Evolutionary conservation across 2,329 filamentous ascomycete genomes (phyloP).

Genomic region (Apiospora kogelbergensis): DNA sequence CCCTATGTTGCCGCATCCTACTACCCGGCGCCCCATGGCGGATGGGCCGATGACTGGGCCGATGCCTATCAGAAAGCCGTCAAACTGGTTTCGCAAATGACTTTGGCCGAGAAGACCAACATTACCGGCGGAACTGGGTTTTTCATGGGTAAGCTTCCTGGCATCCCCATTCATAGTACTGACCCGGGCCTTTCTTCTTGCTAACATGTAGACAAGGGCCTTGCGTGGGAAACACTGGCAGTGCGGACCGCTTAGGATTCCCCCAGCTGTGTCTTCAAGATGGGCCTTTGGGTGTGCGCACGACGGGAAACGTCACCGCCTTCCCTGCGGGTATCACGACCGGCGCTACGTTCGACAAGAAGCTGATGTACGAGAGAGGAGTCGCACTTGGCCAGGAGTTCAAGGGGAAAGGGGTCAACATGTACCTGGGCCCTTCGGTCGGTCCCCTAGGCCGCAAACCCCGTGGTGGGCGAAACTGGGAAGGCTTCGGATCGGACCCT

Average conservation of each 20-base stretch:
- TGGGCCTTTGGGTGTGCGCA: constrained; percentile 68
- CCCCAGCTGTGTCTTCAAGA: constrained; percentile 73
- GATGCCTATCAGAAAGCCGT: constrained; percentile 71
- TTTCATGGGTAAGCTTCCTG: constrained; percentile 57
- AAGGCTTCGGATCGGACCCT: constrained; percentile 71
- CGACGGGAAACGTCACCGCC: constrained; percentile 72
- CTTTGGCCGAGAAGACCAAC: constrained; percentile 78
- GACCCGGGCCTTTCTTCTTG: neutral
- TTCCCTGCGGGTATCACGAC: constrained; percentile 79
- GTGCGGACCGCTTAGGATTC: constrained; percentile 68
- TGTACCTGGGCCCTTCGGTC: constrained; percentile 69
- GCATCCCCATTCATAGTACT: neutral
- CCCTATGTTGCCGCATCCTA: constrained; percentile 56
- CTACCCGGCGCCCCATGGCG: constrained; percentile 72
- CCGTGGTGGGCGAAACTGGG: constrained; percentile 73
- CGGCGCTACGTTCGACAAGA: constrained; percentile 74
- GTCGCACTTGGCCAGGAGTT: constrained; percentile 70
- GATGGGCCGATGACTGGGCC: constrained; percentile 68
- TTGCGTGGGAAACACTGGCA: constrained; percentile 77
- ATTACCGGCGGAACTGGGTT: constrained; percentile 70
- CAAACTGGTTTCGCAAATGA: constrained; percentile 71
- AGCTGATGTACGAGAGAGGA: constrained; percentile 66
- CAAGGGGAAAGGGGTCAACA: constrained; percentile 70
- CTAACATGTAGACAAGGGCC: constrained; percentile 36
- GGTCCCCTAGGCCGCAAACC: constrained; percentile 73